Conservation (phyloP, 495 filamentous ascomycete species). For the Lentithecium fluviatile region DNA sequence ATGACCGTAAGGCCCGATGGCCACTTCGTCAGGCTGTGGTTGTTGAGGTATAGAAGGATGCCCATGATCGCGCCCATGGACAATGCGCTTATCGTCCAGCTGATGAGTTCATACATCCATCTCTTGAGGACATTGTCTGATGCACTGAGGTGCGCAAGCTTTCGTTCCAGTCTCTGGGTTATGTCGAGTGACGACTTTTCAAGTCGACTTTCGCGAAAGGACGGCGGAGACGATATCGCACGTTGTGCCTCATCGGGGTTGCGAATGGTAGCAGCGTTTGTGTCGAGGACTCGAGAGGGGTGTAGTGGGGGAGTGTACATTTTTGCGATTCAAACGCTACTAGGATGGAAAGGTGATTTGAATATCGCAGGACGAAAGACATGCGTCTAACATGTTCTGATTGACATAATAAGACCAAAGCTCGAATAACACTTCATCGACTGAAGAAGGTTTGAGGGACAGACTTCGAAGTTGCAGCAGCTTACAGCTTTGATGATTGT, state of each 20-base stretch:
- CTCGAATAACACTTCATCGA: no score
- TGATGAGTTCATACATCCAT: constrained; percentile 27
- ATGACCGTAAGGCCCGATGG: constrained; percentile 19
- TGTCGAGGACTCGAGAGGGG: no score
- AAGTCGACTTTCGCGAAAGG: neutral
- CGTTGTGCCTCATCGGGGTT: neutral
- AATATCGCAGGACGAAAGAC: no score
- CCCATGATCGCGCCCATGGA: constrained; percentile 25
- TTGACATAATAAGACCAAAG: no score
- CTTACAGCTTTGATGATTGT: no score
- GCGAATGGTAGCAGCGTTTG: no score
- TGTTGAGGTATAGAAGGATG: constrained; percentile 8
- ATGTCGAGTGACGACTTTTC: constrained; percentile 1
- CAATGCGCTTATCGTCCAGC: constrained; percentile 20
- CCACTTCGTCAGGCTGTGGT: constrained; percentile 3
- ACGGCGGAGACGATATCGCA: neutral
- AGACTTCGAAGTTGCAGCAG: no score
- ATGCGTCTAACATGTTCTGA: no score
- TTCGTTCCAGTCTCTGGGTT: constrained; percentile 15
- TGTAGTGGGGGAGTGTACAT: no score
- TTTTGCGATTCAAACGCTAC: no score
- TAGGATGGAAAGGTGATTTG: no score
- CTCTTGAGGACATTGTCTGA: constrained; percentile 17
- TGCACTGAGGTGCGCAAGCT: constrained; percentile 8
- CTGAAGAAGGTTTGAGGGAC: no score